Base-by-base conservation (phyloP, 1,139 yeast genomes). In the Debaryomyces nepalensis region DNA sequence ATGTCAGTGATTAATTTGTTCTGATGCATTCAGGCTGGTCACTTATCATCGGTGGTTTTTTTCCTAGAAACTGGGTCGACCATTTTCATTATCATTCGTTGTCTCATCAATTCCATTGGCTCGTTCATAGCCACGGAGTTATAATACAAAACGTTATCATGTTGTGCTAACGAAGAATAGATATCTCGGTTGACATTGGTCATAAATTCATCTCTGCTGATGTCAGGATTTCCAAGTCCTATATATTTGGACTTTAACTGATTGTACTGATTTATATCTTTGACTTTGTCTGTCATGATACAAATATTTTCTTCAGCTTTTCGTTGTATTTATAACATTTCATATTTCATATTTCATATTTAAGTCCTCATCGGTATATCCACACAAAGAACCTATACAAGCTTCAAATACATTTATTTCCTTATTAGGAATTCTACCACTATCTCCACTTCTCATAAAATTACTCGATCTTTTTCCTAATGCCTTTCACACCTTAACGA, bases 151-250 rank as follows among this genome's bases (percentile, higher is more conserved):
- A 85, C 48, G 3, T 80, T 77, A 12, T 83, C 81, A 59, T 91
- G 96, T 20, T 87, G 85, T 19, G 82, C 77, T 40, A 88, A 63
- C 12, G 87, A 75, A 2, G 89, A 78, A 49, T 83, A 81, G 0
- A 95, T 81, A 58, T 95, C 98, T 49, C 87, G 70, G 39, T 81
- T 82, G 1, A 87, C 75, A 49, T 86, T 86, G 7, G 74, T 61
- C 10, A 55, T 29, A 41, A 67, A 70, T 52, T 66, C 64, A 61
- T 70, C 56, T 68, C 80, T 33, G 2, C 84, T 69, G 0, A 91
- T 86, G 40, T 83, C 85, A 1, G 89, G 70, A 53, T 82, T 74
- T 0, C 96, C 96, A 1, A 88, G 66, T 0, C 95, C 95, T 21
- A 82, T 66, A 54, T 83, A 82, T 49, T 86, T 78, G 20, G 78